phyloP scores from a whole-genome alignment of 257 asterid genomes.

The Cruciata laevipes region DNA sequence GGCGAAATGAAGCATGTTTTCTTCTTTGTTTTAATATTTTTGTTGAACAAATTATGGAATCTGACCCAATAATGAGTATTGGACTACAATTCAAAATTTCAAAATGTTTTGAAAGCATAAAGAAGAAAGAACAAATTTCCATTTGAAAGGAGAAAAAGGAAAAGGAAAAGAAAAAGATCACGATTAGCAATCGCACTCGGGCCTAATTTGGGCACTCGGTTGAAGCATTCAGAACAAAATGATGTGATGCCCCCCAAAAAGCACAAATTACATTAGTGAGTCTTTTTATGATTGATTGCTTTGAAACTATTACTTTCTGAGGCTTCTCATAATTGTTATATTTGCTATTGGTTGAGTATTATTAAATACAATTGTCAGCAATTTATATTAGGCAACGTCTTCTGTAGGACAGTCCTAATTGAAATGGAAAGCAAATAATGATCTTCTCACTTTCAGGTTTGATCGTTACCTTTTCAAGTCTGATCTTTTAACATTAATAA shows the following conservation, averaged over 20 bases:
- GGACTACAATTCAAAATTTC: not conserved
- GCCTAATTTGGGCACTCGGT: constrained; percentile 8
- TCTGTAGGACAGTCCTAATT: too few relatives aligned
- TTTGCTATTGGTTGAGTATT: too few relatives aligned
- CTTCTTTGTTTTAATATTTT: not conserved
- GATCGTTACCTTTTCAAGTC: too few relatives aligned
- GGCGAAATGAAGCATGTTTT: constrained; percentile 1
- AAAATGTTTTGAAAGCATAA: not conserved
- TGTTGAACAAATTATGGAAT: not conserved
- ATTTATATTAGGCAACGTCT: too few relatives aligned
- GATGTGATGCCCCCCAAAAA: not conserved
- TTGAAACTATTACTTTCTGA: not conserved
- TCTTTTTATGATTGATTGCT: not conserved
- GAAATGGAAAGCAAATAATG: too few relatives aligned
- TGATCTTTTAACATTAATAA: too few relatives aligned
- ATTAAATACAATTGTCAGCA: too few relatives aligned
- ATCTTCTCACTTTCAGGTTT: too few relatives aligned
- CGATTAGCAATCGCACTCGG: not conserved
- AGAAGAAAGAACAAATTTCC: not conserved
- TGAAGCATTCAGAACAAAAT: constrained; percentile 2
- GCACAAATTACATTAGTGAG: not conserved
- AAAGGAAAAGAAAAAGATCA: not conserved
- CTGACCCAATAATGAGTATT: not conserved
- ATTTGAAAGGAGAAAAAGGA: not conserved
- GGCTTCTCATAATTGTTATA: too few relatives aligned